These are phyloP conservation scores for Phoma sp. DNA, from an alignment of 2,329 filamentous ascomycete genomes.

Conservation along the genomic window DNA sequence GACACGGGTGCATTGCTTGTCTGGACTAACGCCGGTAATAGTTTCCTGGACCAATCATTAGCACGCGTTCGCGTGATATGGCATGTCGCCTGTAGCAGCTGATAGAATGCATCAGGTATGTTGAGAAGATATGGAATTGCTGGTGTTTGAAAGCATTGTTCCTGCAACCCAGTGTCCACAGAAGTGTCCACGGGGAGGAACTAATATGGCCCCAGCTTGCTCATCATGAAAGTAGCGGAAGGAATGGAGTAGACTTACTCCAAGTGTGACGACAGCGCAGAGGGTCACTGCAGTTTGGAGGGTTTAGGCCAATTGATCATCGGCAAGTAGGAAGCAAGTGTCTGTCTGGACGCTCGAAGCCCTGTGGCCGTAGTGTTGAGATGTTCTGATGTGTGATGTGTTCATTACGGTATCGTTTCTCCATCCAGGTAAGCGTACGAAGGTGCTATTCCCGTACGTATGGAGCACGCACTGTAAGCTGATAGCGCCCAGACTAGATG, in stretches of 20 bases:
- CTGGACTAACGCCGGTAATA: background rate
- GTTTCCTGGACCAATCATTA: constrained; percentile 3
- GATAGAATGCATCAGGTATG: constrained; percentile 19
- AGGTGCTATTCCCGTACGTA: background rate
- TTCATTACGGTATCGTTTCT: constrained; percentile 8
- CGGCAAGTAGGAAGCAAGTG: no score
- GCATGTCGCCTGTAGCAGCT: background rate
- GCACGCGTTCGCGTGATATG: background rate
- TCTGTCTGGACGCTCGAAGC: no score
- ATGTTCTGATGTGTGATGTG: background rate
- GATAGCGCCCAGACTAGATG: background rate
- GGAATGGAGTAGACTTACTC: constrained; percentile 15
- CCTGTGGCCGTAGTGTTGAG: background rate
- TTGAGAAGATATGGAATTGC: constrained; percentile 37
- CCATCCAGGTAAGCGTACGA: background rate
- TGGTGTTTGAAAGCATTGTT: constrained; percentile 32
- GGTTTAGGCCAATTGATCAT: background rate
- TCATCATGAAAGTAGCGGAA: constrained; percentile 31
- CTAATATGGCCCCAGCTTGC: constrained; percentile 46
- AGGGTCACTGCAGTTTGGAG: background rate
- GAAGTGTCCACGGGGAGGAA: constrained; percentile 18
- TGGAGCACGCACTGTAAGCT: constrained; percentile 2
- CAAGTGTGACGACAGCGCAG: background rate
- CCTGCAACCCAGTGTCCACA: constrained; percentile 22
- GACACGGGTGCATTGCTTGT: background rate